Evolutionary conservation across 2,329 filamentous ascomycete species (phyloP).

Genomic region (Mycosphaerella sp.): DNA sequence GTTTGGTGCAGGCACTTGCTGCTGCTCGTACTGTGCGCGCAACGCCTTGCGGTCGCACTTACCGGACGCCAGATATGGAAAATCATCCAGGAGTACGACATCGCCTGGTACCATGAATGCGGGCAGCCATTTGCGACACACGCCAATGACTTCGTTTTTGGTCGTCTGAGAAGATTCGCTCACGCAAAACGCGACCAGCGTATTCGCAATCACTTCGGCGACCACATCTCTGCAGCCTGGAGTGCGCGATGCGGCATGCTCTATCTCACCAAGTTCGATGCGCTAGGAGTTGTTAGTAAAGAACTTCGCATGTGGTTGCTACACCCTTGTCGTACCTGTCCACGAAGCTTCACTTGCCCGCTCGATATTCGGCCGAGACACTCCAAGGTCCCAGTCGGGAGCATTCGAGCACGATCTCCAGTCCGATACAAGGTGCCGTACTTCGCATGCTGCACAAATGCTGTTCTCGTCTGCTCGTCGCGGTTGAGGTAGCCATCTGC

Average conservation of each 20-base stretch:
- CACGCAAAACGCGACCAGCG: conserved; percentile 69
- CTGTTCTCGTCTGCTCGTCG: conserved; percentile 62
- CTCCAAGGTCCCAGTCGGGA: conserved; percentile 63
- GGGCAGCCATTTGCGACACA: conserved; percentile 70
- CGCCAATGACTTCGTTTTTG: conserved; percentile 46
- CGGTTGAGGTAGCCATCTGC: conserved; percentile 78
- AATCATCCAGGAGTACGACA: conserved; percentile 54
- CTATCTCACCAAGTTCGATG: conserved; percentile 53
- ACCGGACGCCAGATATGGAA: conserved; percentile 74
- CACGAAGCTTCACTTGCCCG: conserved; percentile 80
- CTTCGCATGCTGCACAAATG: conserved; percentile 59
- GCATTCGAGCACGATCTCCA: conserved; percentile 71
- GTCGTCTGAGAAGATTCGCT: conserved; percentile 36
- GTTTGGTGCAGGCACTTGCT: conserved; percentile 25
- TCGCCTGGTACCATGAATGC: conserved; percentile 77
- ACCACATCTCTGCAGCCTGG: conserved; percentile 58
- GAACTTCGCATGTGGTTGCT: background rate
- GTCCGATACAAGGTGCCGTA: conserved; percentile 74
- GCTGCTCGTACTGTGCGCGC: conserved; percentile 47
- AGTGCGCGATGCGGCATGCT: conserved; percentile 59
- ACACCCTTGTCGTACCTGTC: conserved; percentile 45
- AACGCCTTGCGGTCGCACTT: conserved; percentile 70
- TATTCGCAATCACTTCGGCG: conserved; percentile 60
- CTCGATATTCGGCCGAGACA: conserved; percentile 72
- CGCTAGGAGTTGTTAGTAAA: conserved; percentile 43